Conservation (phyloP, 495 filamentous ascomycete species). For the Aspergillus carlsbadensis region DNA sequence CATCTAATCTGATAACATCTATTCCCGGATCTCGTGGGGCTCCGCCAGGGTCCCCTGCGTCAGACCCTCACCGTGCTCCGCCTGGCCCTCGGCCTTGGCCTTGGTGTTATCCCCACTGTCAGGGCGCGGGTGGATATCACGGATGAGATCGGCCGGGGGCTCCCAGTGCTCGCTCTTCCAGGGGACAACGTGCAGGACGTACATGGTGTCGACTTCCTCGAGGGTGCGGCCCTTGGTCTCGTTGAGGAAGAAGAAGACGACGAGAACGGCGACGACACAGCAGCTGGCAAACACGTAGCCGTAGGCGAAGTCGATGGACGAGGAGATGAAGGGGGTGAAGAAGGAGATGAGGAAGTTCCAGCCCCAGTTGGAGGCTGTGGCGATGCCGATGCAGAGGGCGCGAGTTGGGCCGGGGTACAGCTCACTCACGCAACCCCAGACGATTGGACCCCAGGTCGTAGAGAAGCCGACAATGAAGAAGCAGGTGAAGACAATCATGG, state of each 20-base stretch:
- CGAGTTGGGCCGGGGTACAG: conserved; percentile 79
- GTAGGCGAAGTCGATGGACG: conserved; percentile 68
- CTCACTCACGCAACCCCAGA: conserved; percentile 79
- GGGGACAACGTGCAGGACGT: conserved; percentile 66
- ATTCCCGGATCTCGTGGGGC: conserved; percentile 24
- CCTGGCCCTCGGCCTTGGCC: conserved; percentile 10
- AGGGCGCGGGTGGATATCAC: conserved; percentile 29
- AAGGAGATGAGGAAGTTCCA: conserved; percentile 89
- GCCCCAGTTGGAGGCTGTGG: conserved; percentile 82
- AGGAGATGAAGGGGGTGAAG: conserved; percentile 76
- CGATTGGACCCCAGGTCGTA: conserved; percentile 75
- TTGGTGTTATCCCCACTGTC: conserved; percentile 2
- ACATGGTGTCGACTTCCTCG: conserved; percentile 87
- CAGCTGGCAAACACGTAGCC: conserved; percentile 79
- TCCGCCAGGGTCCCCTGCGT: background rate
- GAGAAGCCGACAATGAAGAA: conserved; percentile 63
- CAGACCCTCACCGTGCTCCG: conserved; percentile 17
- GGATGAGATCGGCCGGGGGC: conserved; percentile 43
- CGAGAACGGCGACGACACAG: conserved; percentile 59
- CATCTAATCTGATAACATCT: too few relatives aligned
- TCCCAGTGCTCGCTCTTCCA: conserved; percentile 63
- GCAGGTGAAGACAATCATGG: conserved; percentile 75
- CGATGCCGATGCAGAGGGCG: conserved; percentile 70
- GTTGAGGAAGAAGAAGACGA: conserved; percentile 78
- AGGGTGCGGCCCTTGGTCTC: conserved; percentile 67